Conservation (phyloP, 495 filamentous ascomycete species). For the Lindgomyces ingoldianus region DNA sequence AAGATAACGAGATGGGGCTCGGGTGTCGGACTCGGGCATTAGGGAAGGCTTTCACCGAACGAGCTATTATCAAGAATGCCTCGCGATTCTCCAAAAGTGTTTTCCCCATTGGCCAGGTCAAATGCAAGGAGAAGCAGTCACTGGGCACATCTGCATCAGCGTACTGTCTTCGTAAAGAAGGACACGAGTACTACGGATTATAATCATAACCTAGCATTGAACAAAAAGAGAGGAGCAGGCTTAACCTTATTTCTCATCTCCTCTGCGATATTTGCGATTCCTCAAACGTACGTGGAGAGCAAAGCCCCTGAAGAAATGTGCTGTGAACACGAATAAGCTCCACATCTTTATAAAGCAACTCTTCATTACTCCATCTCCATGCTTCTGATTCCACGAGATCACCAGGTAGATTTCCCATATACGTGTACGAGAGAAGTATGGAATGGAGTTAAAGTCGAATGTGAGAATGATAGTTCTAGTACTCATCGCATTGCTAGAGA, state of each 20-base stretch:
- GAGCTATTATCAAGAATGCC: background rate
- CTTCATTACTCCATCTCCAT: slow-evolving; percentile 6
- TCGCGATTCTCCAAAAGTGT: background rate
- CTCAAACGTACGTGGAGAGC: background rate
- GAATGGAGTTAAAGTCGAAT: background rate
- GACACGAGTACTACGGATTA: background rate
- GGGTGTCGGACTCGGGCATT: background rate
- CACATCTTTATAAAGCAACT: background rate
- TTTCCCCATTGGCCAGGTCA: background rate
- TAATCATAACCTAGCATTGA: no score
- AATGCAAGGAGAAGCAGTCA: background rate
- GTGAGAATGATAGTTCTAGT: background rate
- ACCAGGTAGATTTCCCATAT: background rate
- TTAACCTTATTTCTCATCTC: background rate
- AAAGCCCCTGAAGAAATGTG: background rate
- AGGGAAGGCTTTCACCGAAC: background rate
- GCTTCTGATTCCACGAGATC: background rate
- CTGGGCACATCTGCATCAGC: background rate
- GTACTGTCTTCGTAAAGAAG: background rate
- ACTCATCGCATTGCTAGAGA: slow-evolving; percentile 6
- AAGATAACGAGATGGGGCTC: background rate
- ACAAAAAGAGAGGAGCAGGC: background rate
- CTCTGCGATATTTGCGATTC: slow-evolving; percentile 2
- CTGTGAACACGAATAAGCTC: background rate
- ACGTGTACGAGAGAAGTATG: background rate